Evolutionary conservation across 1,284 basidiomycete species (phyloP).

Genomic region (Laetiporus sulphureus): DNA sequence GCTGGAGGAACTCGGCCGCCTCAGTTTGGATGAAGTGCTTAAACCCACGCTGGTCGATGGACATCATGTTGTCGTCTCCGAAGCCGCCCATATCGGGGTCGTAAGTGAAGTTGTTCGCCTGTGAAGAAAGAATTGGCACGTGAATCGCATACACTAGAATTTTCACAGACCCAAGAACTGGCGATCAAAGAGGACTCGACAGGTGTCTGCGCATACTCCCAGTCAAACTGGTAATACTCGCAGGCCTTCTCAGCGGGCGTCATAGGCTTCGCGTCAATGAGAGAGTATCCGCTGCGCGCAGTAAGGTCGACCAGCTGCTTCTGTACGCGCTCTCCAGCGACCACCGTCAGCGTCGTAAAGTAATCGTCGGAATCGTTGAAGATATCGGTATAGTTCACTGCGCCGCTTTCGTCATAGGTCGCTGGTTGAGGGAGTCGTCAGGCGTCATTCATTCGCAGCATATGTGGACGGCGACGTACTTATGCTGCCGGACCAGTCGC

Average conservation of each 20-base stretch:
- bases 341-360: conserved; percentile 34
- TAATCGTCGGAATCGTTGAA: conserved; percentile 36
- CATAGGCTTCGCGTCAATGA: conserved; percentile 37
- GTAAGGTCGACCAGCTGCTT: conserved; percentile 38
- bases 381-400: conserved; percentile 38
- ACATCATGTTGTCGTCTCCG: conserved; percentile 45
- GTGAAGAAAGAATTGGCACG: not conserved
- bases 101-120: conserved; percentile 66
- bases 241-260: conserved; percentile 41
- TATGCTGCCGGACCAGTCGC: conserved; percentile 40
- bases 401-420: conserved; percentile 44
- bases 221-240: conserved; percentile 51
- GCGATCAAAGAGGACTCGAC: conserved; percentile 58
- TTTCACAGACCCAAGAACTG: conserved; percentile 43
- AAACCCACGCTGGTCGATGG: conserved; percentile 56
- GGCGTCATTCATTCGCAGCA: not conserved
- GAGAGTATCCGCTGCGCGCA: conserved; percentile 40
- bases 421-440: conserved; percentile 26
- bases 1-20: conserved; percentile 42
- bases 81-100: conserved; percentile 48
- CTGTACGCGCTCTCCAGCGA: conserved; percentile 23
- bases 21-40: conserved; percentile 47
- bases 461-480: conserved; percentile 28
- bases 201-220: conserved; percentile 50
- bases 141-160: too few relatives aligned